Base-by-base conservation (phyloP, 1,139 yeast genomes). In the Zygoascus meyerae region DNA sequence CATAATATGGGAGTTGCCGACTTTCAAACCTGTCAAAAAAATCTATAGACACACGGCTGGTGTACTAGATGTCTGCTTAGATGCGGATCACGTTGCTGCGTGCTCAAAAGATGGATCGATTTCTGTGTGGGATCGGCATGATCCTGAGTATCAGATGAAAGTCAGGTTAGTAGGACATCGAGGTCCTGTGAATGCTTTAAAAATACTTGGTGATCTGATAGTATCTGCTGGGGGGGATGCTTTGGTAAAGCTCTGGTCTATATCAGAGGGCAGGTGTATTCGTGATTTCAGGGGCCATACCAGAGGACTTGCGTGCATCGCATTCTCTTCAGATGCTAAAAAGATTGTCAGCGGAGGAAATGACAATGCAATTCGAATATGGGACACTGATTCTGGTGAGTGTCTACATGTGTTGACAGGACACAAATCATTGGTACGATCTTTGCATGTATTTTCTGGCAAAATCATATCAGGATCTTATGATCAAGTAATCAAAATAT, bases 161-260 rank as follows among this genome's bases (percentile, higher is more conserved):
- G 51, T 52, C 40, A 42, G 55, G 7, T 43, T 66, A 4, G 39
- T 39, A 7, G 69, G 68, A 21, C 67, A 65, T 46, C 40, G 53
- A 3, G 68, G 70, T 2, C 67, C 71, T 7, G 69, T 67, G 9
- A 67, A 67, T 48, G 61, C 70, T 1, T 50, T 67, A 10, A 60
- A 60, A 12, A 38, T 62, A 18, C 47, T 49, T 5, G 63, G 56
- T 4, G 55, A 61, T 34, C 37, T 50, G 30, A 46, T 67, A n/a
- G 65, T 61, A 26, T 61, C 64, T 30, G 71, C 67, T 1, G 69
- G 71, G 4, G 67, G 68, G 4, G 71, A 67, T 48, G 60, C 64
- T 3, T 44, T 58, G 8, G 59, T 65, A 17, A 55, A 56, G 37
- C 50, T 65, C 46, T 67, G 70, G 70, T 52, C 56, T 29, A 41